phyloP scores from a whole-genome alignment of 2,329 filamentous ascomycete genomes.

The Fusarium chaquense region DNA sequence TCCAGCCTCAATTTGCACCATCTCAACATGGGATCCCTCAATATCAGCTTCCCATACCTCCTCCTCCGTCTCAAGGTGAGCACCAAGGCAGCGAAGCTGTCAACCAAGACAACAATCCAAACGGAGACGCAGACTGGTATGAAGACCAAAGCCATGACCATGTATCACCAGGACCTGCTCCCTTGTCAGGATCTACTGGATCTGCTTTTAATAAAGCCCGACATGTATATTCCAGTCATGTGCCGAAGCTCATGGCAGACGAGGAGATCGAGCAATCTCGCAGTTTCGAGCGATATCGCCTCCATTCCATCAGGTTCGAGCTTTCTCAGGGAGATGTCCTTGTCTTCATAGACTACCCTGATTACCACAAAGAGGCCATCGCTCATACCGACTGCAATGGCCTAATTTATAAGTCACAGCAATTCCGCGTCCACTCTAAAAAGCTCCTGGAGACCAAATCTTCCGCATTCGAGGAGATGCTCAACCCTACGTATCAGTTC shows the following conservation, averaged over 20 bases:
- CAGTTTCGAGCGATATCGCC: conserved; percentile 45
- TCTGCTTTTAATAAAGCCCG: conserved; percentile 38
- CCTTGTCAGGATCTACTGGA: conserved; percentile 31
- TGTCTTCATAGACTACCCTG: conserved; percentile 58
- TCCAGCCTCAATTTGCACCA: neutral
- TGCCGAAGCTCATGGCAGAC: conserved; percentile 22
- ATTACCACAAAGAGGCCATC: conserved; percentile 27
- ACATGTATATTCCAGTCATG: neutral
- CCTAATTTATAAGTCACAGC: conserved; percentile 50
- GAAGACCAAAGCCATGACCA: neutral
- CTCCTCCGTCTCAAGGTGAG: neutral
- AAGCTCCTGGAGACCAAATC: conserved; percentile 62
- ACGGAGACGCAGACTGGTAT: neutral
- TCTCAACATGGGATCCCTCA: neutral
- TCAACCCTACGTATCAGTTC: conserved; percentile 58
- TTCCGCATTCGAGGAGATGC: conserved; percentile 59
- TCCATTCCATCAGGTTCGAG: conserved; percentile 47
- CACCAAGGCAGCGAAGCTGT: neutral
- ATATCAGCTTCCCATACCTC: neutral
- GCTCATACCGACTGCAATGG: conserved; percentile 53
- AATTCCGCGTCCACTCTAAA: conserved; percentile 60
- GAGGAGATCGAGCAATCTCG: conserved; percentile 39
- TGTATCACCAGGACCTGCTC: neutral
- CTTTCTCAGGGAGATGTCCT: conserved; percentile 58
- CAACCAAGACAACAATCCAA: neutral